Evolutionary conservation across 1,284 basidiomycete genomes (phyloP).

Genomic region (Exobasidium rhododendri): DNA sequence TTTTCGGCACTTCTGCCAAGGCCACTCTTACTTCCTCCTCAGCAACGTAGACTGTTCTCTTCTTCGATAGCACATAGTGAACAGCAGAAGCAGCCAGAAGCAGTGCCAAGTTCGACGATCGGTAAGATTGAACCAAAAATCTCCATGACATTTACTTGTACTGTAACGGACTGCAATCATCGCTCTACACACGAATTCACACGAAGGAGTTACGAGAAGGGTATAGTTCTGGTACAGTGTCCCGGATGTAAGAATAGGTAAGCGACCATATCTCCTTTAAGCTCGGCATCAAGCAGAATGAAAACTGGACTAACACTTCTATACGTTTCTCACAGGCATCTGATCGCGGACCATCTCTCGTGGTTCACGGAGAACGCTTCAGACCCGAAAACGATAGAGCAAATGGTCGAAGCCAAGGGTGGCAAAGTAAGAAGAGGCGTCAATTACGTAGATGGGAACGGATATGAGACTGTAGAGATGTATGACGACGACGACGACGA

Average conservation of each 20-base stretch:
- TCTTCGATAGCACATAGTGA: background rate
- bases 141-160: slow-evolving; percentile 49
- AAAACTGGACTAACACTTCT: background rate
- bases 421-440: slow-evolving; percentile 40
- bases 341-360: slow-evolving; percentile 53
- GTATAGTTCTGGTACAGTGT: slow-evolving; percentile 88
- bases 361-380: slow-evolving; percentile 47
- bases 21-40: no score
- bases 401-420: slow-evolving; percentile 49
- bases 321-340: slow-evolving; percentile 21
- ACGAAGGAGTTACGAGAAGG: slow-evolving; percentile 75
- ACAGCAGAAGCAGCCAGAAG: slow-evolving; percentile 3
- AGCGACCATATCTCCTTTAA: no score
- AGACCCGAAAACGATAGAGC: slow-evolving; percentile 49
- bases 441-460: slow-evolving; percentile 30
- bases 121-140: slow-evolving; percentile 43
- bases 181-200: slow-evolving; percentile 86
- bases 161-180: slow-evolving; percentile 64
- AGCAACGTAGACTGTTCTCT: background rate
- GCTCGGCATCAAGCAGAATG: background rate
- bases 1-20: no score
- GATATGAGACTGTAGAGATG: slow-evolving; percentile 48
- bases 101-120: slow-evolving; percentile 1
- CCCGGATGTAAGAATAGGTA: slow-evolving; percentile 78
- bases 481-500: slow-evolving; percentile 6